phyloP scores from a whole-genome alignment of 2,329 filamentous ascomycete species.

The Aspergillus japonicus region DNA sequence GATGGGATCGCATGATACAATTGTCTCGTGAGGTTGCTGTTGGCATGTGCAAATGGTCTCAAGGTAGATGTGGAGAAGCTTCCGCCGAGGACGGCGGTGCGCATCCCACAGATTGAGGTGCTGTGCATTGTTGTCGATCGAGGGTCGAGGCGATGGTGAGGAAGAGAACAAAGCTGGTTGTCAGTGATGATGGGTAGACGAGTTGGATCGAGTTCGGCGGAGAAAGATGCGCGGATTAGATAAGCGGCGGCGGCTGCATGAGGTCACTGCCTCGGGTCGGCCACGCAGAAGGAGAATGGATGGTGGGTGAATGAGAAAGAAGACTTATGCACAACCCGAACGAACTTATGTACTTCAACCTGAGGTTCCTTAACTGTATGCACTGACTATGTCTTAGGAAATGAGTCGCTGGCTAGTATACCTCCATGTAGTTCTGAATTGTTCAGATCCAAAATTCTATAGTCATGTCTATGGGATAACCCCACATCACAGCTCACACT shows the following conservation, averaged over 20 bases:
- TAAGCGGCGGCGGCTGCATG: slow-evolving; percentile 16
- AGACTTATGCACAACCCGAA: too few species aligned
- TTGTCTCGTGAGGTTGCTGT: slow-evolving; percentile 15
- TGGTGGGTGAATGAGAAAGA: too few species aligned
- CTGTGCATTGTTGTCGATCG: slow-evolving; percentile 25
- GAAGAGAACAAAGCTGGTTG: neutral
- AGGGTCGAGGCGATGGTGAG: neutral
- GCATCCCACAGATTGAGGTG: slow-evolving; percentile 30
- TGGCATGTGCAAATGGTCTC: slow-evolving; percentile 23
- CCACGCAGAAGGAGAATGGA: too few species aligned
- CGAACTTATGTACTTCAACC: too few species aligned
- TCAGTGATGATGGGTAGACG: neutral
- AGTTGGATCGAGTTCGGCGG: slow-evolving; percentile 5
- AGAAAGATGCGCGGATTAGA: slow-evolving; percentile 18
- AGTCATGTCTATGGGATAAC: neutral
- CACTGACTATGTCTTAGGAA: too few species aligned
- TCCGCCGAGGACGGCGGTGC: slow-evolving; percentile 30
- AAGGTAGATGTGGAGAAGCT: slow-evolving; percentile 27
- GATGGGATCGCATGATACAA: slow-evolving; percentile 25
- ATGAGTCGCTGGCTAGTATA: too few species aligned
- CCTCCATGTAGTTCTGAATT: too few species aligned
- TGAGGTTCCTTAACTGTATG: too few species aligned
- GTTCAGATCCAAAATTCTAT: neutral
- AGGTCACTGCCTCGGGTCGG: slow-evolving; percentile 3
- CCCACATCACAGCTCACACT: neutral